These are phyloP conservation scores for Colletotrichum cereale DNA, from an alignment of 2,329 filamentous ascomycete genomes.

Conservation along the genomic window DNA sequence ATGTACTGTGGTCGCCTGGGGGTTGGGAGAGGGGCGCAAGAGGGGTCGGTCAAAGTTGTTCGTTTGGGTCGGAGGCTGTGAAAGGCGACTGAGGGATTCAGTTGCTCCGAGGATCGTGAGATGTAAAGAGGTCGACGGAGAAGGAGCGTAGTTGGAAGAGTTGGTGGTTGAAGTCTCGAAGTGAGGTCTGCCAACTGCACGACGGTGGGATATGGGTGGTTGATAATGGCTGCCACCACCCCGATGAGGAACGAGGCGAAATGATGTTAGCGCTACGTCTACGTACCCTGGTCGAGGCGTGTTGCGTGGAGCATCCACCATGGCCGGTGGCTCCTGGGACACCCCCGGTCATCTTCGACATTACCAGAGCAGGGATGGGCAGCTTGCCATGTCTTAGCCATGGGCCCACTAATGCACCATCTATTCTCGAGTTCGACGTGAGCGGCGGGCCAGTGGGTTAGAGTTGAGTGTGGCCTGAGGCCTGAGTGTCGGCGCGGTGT, in stretches of 20 bases:
- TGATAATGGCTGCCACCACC: conserved; percentile 40
- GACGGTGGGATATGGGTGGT: conserved; percentile 41
- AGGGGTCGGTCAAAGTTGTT: conserved; percentile 29
- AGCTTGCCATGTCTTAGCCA: conserved; percentile 43
- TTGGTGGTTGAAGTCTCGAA: conserved; percentile 32
- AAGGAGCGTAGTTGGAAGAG: conserved; percentile 55
- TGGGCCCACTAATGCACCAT: conserved; percentile 52
- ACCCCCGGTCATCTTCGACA: conserved; percentile 44
- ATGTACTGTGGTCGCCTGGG: conserved; percentile 23
- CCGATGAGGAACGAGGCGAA: conserved; percentile 41
- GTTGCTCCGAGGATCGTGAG: conserved; percentile 38
- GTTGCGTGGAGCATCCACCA: conserved; percentile 55
- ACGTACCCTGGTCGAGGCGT: conserved; percentile 36
- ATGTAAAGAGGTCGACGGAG: conserved; percentile 45
- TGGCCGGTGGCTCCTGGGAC: conserved; percentile 41
- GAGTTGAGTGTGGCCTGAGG: conserved; percentile 46
- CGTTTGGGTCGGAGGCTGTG: conserved; percentile 30
- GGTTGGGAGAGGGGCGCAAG: conserved; percentile 1
- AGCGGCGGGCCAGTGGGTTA: conserved; percentile 47
- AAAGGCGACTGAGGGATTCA: conserved; percentile 27
- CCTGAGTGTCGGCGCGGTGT: conserved; percentile 39
- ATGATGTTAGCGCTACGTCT: conserved; percentile 41
- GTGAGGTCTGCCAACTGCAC: conserved; percentile 14
- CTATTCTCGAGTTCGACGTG: conserved; percentile 57
- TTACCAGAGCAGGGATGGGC: conserved; percentile 47